Conservation (phyloP, 768 basidiomycete species). For the Termitomyces sp. region DNA sequence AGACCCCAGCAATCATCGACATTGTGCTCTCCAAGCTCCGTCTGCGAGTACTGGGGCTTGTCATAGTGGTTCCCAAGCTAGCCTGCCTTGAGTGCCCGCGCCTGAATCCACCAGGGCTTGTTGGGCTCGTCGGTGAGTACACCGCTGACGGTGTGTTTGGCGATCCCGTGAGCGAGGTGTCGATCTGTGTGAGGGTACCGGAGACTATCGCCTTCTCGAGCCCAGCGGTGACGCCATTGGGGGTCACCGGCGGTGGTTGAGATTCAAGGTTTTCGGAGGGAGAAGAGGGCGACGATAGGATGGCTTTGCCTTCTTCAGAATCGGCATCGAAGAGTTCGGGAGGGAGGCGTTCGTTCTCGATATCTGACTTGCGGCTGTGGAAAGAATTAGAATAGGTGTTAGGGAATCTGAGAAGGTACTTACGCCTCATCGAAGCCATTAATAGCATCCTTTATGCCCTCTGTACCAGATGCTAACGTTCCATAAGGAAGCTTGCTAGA, state of each 20-base stretch:
- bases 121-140: slow-evolving; percentile 38
- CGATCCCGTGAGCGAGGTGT: slow-evolving; percentile 21
- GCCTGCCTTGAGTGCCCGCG: slow-evolving; percentile 75
- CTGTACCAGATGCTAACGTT: slow-evolving; percentile 81
- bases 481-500: slow-evolving; percentile 78
- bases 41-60: slow-evolving; percentile 89
- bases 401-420: slow-evolving; percentile 33
- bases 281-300: slow-evolving; percentile 54
- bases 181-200: slow-evolving; percentile 32
- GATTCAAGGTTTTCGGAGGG: slow-evolving; percentile 46
- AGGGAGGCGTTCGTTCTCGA: slow-evolving; percentile 98
- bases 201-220: slow-evolving; percentile 39
- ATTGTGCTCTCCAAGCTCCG: slow-evolving; percentile 95
- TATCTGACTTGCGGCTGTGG: slow-evolving; percentile 89
- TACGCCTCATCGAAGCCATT: slow-evolving; percentile 94
- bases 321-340: slow-evolving; percentile 89
- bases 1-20: slow-evolving; percentile 90
- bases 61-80: slow-evolving; percentile 93
- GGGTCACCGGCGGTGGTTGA: slow-evolving; percentile 41
- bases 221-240: slow-evolving; percentile 45
- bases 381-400: slow-evolving; percentile 3
- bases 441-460: slow-evolving; percentile 95
- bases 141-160: slow-evolving; percentile 27
- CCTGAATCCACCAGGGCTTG: slow-evolving; percentile 49
- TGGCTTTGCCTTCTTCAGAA: slow-evolving; percentile 68